Evolutionary conservation across 768 basidiomycete genomes (phyloP), one percentile per base, ranked within the genome.

Genomic region (Pisolithus tinctorius): DNA sequence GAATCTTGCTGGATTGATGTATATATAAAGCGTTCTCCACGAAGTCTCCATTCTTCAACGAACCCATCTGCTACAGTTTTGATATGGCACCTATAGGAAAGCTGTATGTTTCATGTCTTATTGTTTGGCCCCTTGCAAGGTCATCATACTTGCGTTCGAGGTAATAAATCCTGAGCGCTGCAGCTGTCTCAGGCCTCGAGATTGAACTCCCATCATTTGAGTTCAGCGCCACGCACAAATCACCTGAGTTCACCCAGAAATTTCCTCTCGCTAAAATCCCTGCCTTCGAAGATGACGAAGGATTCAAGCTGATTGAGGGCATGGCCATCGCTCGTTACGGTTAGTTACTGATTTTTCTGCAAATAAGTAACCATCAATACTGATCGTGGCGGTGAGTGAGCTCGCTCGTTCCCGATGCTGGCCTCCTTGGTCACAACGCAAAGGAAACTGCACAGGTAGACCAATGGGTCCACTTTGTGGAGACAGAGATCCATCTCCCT

Each of bases 391-490:
- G 34, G 11, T 14, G 16, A 63, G 61, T 61, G 48, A 43, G 53
- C n/a, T 20, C 40, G 1, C 30, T 62, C 17, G 58, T 52, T 2
- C 51, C 52, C 23, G 47, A 55, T 20, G 26, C 53, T 0, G 48
- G 55, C 7, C 39, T 63, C 36, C 43, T 60, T 37, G 60, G 60
- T 20, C 45, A 48, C 6, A 23, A 44, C 29, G n/a, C 36, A 10
- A 49, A 60, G 23, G 56, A 60, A 31, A 16, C 25, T 1, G 45
- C 52, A 0, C 36, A 54, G 1, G 31, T 63, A 6, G 59, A 63
- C 48, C 62, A 62, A 14, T 63, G 61, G 59, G 11, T 45, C 4
- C 62, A 58, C 40, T 63, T 55, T 42, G 50, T 47, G 7, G 61
- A 63, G 17, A 47, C 48, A 1, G 62, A 63, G 16, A 47, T 63